Evolutionary conservation across 768 basidiomycete genomes (phyloP).

Genomic region (Hemileccinum impolitum): DNA sequence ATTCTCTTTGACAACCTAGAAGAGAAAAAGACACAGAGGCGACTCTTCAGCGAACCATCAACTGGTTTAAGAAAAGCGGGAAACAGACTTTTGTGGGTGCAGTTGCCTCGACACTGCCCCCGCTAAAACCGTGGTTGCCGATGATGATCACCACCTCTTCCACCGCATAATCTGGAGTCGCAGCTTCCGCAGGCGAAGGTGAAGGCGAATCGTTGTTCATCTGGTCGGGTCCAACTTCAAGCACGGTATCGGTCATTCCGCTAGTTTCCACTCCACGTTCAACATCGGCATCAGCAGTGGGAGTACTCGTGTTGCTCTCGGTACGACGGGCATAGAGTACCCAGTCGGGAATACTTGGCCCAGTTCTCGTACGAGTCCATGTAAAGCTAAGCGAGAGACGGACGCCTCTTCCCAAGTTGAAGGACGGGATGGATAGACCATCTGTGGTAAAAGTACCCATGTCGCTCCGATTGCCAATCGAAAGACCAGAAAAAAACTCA

Average conservation of each 20-base stretch:
- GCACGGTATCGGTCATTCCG: not conserved
- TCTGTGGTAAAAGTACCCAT: constrained; percentile 36
- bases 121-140: not conserved
- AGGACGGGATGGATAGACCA: constrained; percentile 68
- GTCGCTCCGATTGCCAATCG: not conserved
- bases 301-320: not conserved
- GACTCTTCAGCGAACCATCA: constrained; percentile 16
- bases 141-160: not conserved
- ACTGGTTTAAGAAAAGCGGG: not conserved
- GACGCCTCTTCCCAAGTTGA: constrained; percentile 48
- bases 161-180: not conserved
- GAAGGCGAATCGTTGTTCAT: not conserved
- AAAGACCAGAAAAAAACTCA: constrained; percentile 34
- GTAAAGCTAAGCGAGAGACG: constrained; percentile 45
- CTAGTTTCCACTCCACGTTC: constrained; percentile 16
- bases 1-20: constrained; percentile 9
- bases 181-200: not conserved
- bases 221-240: not conserved
- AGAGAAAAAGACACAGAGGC: not conserved
- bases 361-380: constrained; percentile 36
- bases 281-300: constrained; percentile 10
- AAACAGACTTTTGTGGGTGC: constrained; percentile 21
- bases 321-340: constrained; percentile 33
- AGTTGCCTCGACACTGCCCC: not conserved
- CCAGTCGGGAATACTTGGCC: constrained; percentile 42